phyloP scores from a whole-genome alignment of 345 rosid genomes.

The Aquilaria sinensis region DNA sequence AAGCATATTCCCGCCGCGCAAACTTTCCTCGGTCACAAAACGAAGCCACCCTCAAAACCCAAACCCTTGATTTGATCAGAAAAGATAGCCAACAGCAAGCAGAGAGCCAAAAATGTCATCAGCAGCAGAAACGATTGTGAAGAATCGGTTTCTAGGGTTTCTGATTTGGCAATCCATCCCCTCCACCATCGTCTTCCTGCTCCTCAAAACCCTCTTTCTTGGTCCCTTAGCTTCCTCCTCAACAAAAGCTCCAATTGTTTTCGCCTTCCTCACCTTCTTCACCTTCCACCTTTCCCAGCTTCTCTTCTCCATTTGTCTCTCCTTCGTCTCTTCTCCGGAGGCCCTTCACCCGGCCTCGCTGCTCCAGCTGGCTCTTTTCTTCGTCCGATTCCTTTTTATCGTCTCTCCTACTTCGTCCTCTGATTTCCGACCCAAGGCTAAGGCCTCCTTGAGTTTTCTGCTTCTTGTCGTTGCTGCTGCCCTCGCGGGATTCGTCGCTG shows the following conservation, averaged over 20 bases:
- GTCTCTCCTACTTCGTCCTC: conserved; percentile 12
- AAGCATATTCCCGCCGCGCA: no score
- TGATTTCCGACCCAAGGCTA: conserved; percentile 45
- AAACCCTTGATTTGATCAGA: no score
- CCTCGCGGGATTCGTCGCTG: conserved; percentile 38
- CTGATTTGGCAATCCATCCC: conserved; percentile 69
- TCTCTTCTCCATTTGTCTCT: conserved; percentile 48
- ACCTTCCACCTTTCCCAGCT: conserved; percentile 52
- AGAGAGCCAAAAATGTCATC: not conserved
- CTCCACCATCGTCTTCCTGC: conserved; percentile 44
- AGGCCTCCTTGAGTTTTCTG: conserved; percentile 34
- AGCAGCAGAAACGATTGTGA: conserved; percentile 33
- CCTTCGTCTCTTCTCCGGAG: conserved; percentile 40
- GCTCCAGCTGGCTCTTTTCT: conserved; percentile 29
- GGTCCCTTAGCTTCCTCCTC: conserved; percentile 5
- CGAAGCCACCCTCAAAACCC: no score
- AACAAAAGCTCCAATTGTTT: conserved; percentile 9
- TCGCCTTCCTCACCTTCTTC: conserved; percentile 28
- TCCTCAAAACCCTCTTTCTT: conserved; percentile 34
- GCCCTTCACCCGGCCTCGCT: conserved; percentile 30
- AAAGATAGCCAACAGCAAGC: no score
- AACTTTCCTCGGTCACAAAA: no score
- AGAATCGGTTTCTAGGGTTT: conserved; percentile 51
- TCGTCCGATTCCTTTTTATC: conserved; percentile 26
- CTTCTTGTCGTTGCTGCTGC: conserved; percentile 37